Evolutionary conservation across 2,329 filamentous ascomycete species (phyloP), one percentile per base, ranked within the genome.

Genomic region (Fusarium sp.): DNA sequence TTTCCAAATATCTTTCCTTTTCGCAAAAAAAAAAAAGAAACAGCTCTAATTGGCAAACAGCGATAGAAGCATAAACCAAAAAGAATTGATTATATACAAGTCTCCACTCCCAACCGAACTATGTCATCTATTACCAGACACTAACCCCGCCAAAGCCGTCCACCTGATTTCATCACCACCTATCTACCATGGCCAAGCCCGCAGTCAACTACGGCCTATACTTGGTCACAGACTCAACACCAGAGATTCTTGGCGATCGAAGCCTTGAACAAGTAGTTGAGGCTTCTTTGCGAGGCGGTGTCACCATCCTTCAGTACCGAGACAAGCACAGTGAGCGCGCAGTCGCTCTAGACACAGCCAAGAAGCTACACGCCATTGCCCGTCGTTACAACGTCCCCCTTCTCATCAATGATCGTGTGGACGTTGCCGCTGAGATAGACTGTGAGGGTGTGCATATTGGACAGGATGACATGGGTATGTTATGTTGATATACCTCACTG

Each of bases 371-470:
- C 80, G 81, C 84, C 41, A 84, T 96, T 70, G 95, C 94, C 26
- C 85, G 85, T 72, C 85, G 85, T 51, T 86, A 92, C 78, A 86
- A 86, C 22, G 90, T 97, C 7, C 95, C 95, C 35, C 87, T 98
- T 64, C 85, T 98, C 61, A 95, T 98, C 85, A 98, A 98, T 80
- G 96, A 98, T 81, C 91, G 95, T 18, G 89, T 98, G 11, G 95
- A 97, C 80, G 93, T 98, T 31, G 95, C 95, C 14, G 87, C 94
- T 24, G 95, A 94, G 20, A 89, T 95, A 47, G 93, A 91, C 18
- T 96, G 93, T 64, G 95, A 98, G 83, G 96, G 96, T 50, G 94
- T 97, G 14, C 96, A 98, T 81, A 89, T 98, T 55, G 96, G 96
- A 12, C 95, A 98, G 84, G 95, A 98, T 87, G 95, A 98, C 81